Conservation (phyloP, 768 basidiomycete species). For the Rubroboletus pulcherrimus region DNA sequence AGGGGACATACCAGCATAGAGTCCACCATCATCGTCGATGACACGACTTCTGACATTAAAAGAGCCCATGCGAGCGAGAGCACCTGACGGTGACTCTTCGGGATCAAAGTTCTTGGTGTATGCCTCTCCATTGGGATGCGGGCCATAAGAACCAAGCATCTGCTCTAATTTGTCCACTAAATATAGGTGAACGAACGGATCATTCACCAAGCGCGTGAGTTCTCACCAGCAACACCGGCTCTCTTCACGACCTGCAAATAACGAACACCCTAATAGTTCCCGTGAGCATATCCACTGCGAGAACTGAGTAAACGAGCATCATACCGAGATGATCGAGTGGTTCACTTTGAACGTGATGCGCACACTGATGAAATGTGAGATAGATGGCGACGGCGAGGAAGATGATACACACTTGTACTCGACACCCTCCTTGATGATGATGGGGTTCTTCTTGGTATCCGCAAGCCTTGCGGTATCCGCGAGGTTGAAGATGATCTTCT, state of each 20-base stretch:
- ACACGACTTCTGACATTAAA: slow-evolving; percentile 81
- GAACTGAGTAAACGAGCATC: slow-evolving; percentile 13
- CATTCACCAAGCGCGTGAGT: background rate
- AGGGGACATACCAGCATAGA: slow-evolving; percentile 65
- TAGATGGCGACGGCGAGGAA: background rate
- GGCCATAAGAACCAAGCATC: slow-evolving; percentile 94
- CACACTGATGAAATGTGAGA: slow-evolving; percentile 45
- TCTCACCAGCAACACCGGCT: slow-evolving; percentile 63
- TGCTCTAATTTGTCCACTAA: slow-evolving; percentile 88
- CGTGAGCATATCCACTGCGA: slow-evolving; percentile 4
- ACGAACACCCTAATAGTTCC: slow-evolving; percentile 59
- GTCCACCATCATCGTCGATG: slow-evolving; percentile 78
- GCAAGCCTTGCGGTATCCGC: slow-evolving; percentile 41
- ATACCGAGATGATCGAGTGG: slow-evolving; percentile 81
- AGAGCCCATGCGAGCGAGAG: slow-evolving; percentile 76
- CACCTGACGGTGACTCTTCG: slow-evolving; percentile 72
- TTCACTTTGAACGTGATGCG: slow-evolving; percentile 84
- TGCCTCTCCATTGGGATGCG: slow-evolving; percentile 56
- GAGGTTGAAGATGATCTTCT: slow-evolving; percentile 66
- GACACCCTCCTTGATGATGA: slow-evolving; percentile 77
- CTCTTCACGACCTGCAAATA: slow-evolving; percentile 91
- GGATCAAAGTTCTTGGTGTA: slow-evolving; percentile 76
- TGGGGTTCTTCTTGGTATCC: slow-evolving; percentile 72
- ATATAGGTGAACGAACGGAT: slow-evolving; percentile 3
- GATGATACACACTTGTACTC: slow-evolving; percentile 69